Evolutionary conservation across 768 basidiomycete species (phyloP).

Genomic region (Phaeotremella fagi): DNA sequence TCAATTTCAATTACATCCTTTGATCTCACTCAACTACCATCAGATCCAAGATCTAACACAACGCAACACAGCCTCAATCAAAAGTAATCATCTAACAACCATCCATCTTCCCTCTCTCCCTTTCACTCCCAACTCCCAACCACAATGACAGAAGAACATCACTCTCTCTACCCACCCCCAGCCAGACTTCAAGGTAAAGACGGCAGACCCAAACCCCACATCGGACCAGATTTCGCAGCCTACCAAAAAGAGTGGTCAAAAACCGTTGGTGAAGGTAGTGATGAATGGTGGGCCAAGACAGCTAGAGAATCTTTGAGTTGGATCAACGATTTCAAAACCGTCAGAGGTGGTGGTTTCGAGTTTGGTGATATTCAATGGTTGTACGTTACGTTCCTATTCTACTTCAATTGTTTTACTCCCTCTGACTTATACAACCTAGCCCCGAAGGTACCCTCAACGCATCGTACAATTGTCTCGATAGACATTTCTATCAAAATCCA

Average conservation of each 20-base stretch:
- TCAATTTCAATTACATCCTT: too few relatives aligned
- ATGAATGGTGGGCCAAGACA: constrained; percentile 79
- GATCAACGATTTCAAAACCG: constrained; percentile 84
- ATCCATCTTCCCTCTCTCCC: too few relatives aligned
- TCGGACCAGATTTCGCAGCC: constrained; percentile 72
- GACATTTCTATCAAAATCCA: constrained; percentile 87
- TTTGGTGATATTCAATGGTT: constrained; percentile 92
- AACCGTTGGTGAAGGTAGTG: constrained; percentile 70
- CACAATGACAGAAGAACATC: neutral
- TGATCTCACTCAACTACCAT: too few relatives aligned
- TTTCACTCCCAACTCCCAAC: too few relatives aligned
- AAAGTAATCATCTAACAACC: too few relatives aligned
- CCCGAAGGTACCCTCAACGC: constrained; percentile 89
- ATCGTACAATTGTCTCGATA: constrained; percentile 95
- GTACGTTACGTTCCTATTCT: constrained; percentile 24
- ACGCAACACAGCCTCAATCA: too few relatives aligned
- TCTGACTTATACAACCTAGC: constrained; percentile 29
- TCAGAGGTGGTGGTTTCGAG: constrained; percentile 74
- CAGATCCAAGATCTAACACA: too few relatives aligned
- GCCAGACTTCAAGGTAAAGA: constrained; percentile 60
- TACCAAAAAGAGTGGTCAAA: constrained; percentile 64
- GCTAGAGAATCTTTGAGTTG: constrained; percentile 75
- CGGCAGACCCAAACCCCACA: constrained; percentile 64
- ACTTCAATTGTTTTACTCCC: neutral
- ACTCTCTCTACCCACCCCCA: constrained; percentile 63